Conservation (phyloP, 441 rosid species). For the Oxalis stricta region DNA sequence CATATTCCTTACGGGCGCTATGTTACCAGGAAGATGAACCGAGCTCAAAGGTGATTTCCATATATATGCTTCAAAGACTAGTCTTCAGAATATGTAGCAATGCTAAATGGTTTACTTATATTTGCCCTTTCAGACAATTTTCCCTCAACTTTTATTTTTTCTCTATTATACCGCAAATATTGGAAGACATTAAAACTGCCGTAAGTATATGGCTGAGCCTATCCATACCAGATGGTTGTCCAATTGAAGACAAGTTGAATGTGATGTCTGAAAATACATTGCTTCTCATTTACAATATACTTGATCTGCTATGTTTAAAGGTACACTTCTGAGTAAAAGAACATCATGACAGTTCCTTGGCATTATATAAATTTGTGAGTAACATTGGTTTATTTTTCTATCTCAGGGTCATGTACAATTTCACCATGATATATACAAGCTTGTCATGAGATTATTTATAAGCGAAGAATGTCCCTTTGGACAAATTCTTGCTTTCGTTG, state of each 20-base stretch:
- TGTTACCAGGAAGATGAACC: conserved; percentile 69
- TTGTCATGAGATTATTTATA: conserved; percentile 41
- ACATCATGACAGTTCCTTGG: conserved; percentile 1
- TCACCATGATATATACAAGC: conserved; percentile 36
- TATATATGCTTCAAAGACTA: conserved; percentile 18
- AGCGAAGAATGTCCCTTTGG: conserved; percentile 35
- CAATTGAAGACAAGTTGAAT: conserved; percentile 15
- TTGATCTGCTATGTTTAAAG: conserved; percentile 70
- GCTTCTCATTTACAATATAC: conserved; percentile 39
- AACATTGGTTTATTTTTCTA: neutral
- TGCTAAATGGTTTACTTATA: neutral
- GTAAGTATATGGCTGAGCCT: conserved; percentile 42
- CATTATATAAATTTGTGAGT: neutral
- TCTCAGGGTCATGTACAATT: conserved; percentile 50
- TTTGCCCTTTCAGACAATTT: conserved; percentile 7
- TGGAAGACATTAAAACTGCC: conserved; percentile 51
- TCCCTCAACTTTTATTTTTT: conserved; percentile 8
- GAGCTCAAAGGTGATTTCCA: conserved; percentile 72
- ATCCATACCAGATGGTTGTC: conserved; percentile 21
- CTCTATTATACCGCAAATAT: conserved; percentile 32
- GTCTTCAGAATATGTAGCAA: conserved; percentile 14
- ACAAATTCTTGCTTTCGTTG: conserved; percentile 42
- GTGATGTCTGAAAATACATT: conserved; percentile 30
- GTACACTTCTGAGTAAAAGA: conserved; percentile 16
- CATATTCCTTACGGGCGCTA: conserved; percentile 65